phyloP scores from a whole-genome alignment of 495 filamentous ascomycete genomes.

The Cudoniella acicularis region DNA sequence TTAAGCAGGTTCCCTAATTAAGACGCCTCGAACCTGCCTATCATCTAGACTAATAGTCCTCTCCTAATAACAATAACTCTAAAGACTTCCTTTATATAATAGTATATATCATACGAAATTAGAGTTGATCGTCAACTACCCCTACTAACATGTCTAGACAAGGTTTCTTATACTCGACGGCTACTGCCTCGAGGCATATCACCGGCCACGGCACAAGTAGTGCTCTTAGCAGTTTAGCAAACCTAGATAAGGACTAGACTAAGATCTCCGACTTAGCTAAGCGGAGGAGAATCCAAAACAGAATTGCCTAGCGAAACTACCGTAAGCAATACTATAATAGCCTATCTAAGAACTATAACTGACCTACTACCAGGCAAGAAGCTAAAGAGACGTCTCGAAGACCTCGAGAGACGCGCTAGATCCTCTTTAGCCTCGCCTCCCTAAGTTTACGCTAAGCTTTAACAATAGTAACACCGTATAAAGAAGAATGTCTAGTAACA shows the following conservation, averaged over 20 bases:
- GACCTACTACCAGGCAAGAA: slow-evolving; percentile 73
- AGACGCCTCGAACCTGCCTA: too few relatives aligned
- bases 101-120: slow-evolving; percentile 8
- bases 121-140: slow-evolving; percentile 5
- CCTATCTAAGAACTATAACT: neutral
- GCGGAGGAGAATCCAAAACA: slow-evolving; percentile 91
- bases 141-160: slow-evolving; percentile 42
- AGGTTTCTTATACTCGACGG: slow-evolving; percentile 36
- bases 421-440: slow-evolving; percentile 64
- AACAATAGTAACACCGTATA: slow-evolving; percentile 22
- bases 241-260: slow-evolving; percentile 98
- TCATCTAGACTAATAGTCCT: too few relatives aligned
- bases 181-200: slow-evolving; percentile 51
- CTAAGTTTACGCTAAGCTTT: slow-evolving; percentile 29
- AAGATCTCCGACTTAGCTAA: slow-evolving; percentile 98
- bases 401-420: slow-evolving; percentile 88
- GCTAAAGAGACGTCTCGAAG: slow-evolving; percentile 95
- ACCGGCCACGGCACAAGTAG: slow-evolving; percentile 77
- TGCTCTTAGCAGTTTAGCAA: slow-evolving; percentile 93
- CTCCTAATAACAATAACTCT: neutral
- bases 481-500: slow-evolving; percentile 13
- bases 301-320: slow-evolving; percentile 97
- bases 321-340: slow-evolving; percentile 63
- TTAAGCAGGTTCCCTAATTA: too few relatives aligned
- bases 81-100: slow-evolving; percentile 1